Conservation (phyloP, 2,329 filamentous ascomycete genomes). For the Diplodia scrobiculata region DNA sequence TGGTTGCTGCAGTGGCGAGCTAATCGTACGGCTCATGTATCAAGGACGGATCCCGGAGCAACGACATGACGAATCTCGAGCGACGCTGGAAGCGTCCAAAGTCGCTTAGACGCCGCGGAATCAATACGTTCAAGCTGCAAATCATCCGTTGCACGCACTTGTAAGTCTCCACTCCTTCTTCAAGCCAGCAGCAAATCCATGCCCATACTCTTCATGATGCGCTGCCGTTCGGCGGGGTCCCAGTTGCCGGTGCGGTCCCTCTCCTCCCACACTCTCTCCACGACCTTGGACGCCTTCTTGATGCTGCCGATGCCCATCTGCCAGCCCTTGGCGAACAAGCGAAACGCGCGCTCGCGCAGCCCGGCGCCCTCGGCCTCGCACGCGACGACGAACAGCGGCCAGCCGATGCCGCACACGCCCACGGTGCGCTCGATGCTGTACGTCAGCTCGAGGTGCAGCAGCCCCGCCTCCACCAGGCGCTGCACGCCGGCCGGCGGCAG, state of each 20-base stretch:
- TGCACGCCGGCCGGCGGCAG: slow-evolving; percentile 1
- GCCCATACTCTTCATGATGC: slow-evolving; percentile 27
- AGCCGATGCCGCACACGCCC: slow-evolving; percentile 19
- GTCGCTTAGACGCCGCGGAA: too few relatives aligned
- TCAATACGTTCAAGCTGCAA: too few relatives aligned
- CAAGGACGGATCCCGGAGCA: background rate
- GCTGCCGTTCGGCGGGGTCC: background rate
- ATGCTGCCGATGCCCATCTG: slow-evolving; percentile 16
- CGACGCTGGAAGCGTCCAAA: too few relatives aligned
- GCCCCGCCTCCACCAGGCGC: background rate
- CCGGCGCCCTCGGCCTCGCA: slow-evolving; percentile 22
- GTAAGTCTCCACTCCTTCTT: background rate
- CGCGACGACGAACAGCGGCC: slow-evolving; percentile 23
- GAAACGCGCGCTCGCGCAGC: background rate
- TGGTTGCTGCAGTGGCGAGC: background rate
- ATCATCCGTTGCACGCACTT: too few relatives aligned
- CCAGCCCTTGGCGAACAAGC: slow-evolving; percentile 22
- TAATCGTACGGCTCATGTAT: background rate
- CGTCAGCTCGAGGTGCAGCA: slow-evolving; percentile 17
- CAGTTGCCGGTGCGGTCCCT: slow-evolving; percentile 5
- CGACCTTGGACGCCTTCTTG: slow-evolving; percentile 14
- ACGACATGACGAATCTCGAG: background rate
- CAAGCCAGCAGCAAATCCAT: slow-evolving; percentile 26
- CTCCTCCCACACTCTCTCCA: slow-evolving; percentile 8
- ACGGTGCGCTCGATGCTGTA: slow-evolving; percentile 23